Evolutionary conservation across 345 rosid species (phyloP).

Genomic region (Aquilaria sinensis): DNA sequence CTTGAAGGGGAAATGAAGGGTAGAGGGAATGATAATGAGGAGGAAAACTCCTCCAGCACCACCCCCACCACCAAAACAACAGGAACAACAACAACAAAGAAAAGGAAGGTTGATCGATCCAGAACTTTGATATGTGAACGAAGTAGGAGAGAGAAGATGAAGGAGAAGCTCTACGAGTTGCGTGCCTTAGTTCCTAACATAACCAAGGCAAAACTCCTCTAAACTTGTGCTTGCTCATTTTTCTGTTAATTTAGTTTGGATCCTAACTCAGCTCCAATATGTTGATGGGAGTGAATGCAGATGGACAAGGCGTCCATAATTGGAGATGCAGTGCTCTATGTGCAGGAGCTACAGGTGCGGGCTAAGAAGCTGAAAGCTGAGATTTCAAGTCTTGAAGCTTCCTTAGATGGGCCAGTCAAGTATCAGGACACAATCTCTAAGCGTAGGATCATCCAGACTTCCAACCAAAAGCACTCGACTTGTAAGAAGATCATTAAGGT

Average conservation of each 20-base stretch:
- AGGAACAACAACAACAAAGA: conserved; percentile 23
- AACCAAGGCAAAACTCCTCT: conserved; percentile 49
- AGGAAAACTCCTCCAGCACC: conserved; percentile 48
- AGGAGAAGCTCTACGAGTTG: conserved; percentile 81
- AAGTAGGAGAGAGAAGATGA: conserved; percentile 70
- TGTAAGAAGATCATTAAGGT: conserved; percentile 61
- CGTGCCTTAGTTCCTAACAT: conserved; percentile 90
- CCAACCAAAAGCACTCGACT: conserved; percentile 16
- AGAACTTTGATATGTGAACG: conserved; percentile 72
- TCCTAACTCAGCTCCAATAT: no score
- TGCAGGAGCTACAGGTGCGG: conserved; percentile 66
- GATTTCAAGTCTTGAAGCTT: conserved; percentile 57
- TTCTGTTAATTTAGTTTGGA: not conserved
- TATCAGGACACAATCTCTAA: conserved; percentile 19
- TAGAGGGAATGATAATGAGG: conserved; percentile 33
- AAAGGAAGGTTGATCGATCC: conserved; percentile 51
- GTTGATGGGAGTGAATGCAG: conserved; percentile 21
- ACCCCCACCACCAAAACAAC: conserved; percentile 43
- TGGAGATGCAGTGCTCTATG: conserved; percentile 71
- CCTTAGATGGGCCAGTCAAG: conserved; percentile 25
- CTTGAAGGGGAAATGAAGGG: conserved; percentile 29
- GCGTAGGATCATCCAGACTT: conserved; percentile 19
- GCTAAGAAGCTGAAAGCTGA: conserved; percentile 67
- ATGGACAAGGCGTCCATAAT: conserved; percentile 97
- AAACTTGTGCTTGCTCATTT: not conserved